These are phyloP conservation scores for Boletus holoroseus DNA, from an alignment of 1,284 basidiomycete species.

Conservation along the genomic window DNA sequence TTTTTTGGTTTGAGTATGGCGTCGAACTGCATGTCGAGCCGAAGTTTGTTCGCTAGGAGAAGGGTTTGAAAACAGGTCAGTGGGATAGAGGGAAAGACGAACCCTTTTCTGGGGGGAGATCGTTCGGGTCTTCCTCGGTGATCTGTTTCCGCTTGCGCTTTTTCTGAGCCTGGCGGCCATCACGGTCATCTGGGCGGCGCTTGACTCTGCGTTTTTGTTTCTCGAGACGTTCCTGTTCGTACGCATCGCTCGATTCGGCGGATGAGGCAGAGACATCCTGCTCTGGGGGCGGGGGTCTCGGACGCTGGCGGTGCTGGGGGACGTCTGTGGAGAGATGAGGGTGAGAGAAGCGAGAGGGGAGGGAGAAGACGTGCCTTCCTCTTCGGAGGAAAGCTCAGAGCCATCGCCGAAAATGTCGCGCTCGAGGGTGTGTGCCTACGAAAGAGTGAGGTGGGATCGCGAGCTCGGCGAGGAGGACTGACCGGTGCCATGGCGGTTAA, in stretches of 20 bases:
- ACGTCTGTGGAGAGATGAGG: constrained; percentile 20
- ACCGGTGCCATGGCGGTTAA: constrained; percentile 13
- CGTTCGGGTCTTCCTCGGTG: constrained; percentile 55
- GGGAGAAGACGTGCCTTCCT: constrained; percentile 45
- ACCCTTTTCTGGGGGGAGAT: constrained; percentile 71
- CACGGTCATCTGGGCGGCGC: constrained; percentile 21
- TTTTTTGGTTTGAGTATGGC: constrained; percentile 81
- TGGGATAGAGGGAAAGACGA: constrained; percentile 25
- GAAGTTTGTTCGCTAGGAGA: constrained; percentile 51
- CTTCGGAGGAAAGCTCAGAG: constrained; percentile 70
- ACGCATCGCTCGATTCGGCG: constrained; percentile 63
- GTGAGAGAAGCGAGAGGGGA: fast-evolving
- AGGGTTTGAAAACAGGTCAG: neutral
- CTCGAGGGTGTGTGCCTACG: constrained; percentile 41
- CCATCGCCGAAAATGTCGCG: constrained; percentile 74
- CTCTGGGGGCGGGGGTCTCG: constrained; percentile 31
- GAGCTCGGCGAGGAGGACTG: neutral
- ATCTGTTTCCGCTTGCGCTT: constrained; percentile 45
- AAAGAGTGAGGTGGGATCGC: neutral
- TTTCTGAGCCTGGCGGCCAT: constrained; percentile 41
- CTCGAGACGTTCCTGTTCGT: constrained; percentile 47
- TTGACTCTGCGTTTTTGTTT: constrained; percentile 28
- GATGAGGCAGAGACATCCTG: constrained; percentile 49
- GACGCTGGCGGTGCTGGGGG: constrained; percentile 35
- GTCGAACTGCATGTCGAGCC: constrained; percentile 71